Percentiles rank a stretch among this genome's conserved stretches.
phyloP scores from a whole-genome alignment of 306 rosid genomes.

The Comarum palustre region DNA sequence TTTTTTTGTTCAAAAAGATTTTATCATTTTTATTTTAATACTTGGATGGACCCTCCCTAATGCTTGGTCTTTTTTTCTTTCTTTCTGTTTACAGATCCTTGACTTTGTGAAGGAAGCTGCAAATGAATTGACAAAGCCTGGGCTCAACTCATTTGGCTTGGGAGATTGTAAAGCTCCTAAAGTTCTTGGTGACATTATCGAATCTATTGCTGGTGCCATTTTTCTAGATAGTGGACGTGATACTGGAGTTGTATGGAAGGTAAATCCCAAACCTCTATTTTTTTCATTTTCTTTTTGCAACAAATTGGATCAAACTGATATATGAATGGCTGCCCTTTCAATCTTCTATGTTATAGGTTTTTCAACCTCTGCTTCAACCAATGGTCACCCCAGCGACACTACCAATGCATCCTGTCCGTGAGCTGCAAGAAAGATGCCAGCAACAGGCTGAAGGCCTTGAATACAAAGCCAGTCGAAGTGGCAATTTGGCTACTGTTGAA shows the following conservation, averaged over 20 bases:
- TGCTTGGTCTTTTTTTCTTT: background rate
- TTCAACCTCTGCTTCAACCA: constrained; percentile 91
- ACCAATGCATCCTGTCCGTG: constrained; percentile 99
- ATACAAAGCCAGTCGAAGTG: constrained; percentile 83
- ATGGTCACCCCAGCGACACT: constrained; percentile 99
- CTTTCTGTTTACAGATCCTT: constrained; percentile 56
- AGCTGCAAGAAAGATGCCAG: constrained; percentile 98
- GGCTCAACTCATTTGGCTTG: constrained; percentile 93
- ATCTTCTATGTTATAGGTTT: constrained; percentile 48
- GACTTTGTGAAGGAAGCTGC: constrained; percentile 95
- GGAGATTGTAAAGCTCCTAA: constrained; percentile 99
- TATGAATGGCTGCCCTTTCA: constrained; percentile 13
- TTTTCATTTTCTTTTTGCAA: constrained; percentile 4
- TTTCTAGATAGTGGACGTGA: constrained; percentile 83
- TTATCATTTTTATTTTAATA: background rate
- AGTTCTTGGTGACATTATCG: constrained; percentile 97
- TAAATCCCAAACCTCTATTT: constrained; percentile 20
- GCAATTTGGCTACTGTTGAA: constrained; percentile 91
- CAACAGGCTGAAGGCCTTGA: constrained; percentile 98
- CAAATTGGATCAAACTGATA: constrained; percentile 15
- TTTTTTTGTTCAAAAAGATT: background rate
- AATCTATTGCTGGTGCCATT: constrained; percentile 95
- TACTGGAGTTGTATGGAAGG: constrained; percentile 82
- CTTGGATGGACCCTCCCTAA: constrained; percentile 14
- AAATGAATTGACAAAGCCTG: constrained; percentile 75